phyloP scores from a whole-genome alignment of 495 filamentous ascomycete species.

The Xylaria nigripes region DNA sequence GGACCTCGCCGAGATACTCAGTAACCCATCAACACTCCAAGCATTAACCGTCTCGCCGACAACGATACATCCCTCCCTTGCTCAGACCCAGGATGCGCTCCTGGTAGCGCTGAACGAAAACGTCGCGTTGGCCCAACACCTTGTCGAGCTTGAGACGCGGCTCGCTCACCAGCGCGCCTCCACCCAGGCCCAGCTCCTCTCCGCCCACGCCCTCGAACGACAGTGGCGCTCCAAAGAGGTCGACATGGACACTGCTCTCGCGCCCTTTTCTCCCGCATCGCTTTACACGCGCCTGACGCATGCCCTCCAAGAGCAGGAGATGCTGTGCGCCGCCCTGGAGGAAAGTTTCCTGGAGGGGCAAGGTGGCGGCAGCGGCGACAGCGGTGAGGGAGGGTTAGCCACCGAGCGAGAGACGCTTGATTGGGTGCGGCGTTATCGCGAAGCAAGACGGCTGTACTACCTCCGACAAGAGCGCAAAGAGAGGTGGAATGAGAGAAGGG shows the following conservation, averaged over 20 bases:
- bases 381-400: constrained; percentile 32
- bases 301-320: constrained; percentile 73
- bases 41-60: constrained; percentile 56
- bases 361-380: constrained; percentile 30
- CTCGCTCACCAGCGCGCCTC: constrained; percentile 54
- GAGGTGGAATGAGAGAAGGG: constrained; percentile 89
- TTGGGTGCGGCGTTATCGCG: constrained; percentile 72
- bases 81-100: constrained; percentile 46
- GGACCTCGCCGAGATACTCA: constrained; percentile 61
- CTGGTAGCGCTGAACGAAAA: constrained; percentile 58
- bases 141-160: constrained; percentile 49
- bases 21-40: constrained; percentile 49
- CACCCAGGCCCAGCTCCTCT: constrained; percentile 73
- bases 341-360: constrained; percentile 75
- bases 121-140: constrained; percentile 53
- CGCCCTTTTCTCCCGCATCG: constrained; percentile 73
- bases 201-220: constrained; percentile 78
- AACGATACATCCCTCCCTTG: constrained; percentile 57
- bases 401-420: constrained; percentile 73
- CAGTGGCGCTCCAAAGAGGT: constrained; percentile 81
- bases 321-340: constrained; percentile 70
- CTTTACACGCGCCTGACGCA: constrained; percentile 73
- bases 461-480: constrained; percentile 73
- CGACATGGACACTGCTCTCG: constrained; percentile 77
- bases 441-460: constrained; percentile 65